These are phyloP conservation scores for Ceratobasidium sp. DNA, from an alignment of 1,284 basidiomycete genomes.

Conservation along the genomic window DNA sequence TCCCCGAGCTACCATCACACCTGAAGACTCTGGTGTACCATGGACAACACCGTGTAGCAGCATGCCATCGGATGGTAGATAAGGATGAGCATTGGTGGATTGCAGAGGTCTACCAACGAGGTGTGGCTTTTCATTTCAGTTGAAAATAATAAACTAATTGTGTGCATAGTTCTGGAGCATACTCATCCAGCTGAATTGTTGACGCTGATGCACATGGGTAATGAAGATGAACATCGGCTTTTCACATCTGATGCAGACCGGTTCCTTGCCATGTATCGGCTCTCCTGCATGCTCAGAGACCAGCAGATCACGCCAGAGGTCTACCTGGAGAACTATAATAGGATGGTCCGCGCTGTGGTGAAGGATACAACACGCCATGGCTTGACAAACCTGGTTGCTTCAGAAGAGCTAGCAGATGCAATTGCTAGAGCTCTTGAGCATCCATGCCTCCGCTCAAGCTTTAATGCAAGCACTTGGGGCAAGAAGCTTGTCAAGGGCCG, in stretches of 20 bases:
- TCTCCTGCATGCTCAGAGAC: not conserved
- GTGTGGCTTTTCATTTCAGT: not conserved
- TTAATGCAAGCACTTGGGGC: constrained; percentile 21
- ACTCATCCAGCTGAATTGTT: constrained; percentile 9
- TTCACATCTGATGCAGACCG: constrained; percentile 6
- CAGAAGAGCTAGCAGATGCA: not conserved
- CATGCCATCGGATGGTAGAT: not conserved
- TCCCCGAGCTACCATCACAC: not conserved
- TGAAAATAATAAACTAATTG: too few relatives aligned
- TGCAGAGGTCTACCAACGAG: not conserved
- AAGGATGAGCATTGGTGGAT: constrained; percentile 9
- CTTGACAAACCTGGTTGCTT: not conserved
- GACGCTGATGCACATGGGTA: constrained; percentile 23
- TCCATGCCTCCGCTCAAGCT: not conserved
- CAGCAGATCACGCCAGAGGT: not conserved
- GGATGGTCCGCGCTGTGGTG: not conserved
- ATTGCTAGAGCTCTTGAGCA: not conserved
- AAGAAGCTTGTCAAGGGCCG: constrained; percentile 19
- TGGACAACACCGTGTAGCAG: constrained; percentile 2
- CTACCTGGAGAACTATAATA: not conserved
- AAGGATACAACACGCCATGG: not conserved
- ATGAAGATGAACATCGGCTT: constrained; percentile 8
- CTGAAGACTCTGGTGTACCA: not conserved
- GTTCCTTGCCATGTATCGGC: constrained; percentile 1
- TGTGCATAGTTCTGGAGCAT: constrained; percentile 9